Evolutionary conservation across 2,329 filamentous ascomycete genomes (phyloP).

Genomic region (Chalara sp.): DNA sequence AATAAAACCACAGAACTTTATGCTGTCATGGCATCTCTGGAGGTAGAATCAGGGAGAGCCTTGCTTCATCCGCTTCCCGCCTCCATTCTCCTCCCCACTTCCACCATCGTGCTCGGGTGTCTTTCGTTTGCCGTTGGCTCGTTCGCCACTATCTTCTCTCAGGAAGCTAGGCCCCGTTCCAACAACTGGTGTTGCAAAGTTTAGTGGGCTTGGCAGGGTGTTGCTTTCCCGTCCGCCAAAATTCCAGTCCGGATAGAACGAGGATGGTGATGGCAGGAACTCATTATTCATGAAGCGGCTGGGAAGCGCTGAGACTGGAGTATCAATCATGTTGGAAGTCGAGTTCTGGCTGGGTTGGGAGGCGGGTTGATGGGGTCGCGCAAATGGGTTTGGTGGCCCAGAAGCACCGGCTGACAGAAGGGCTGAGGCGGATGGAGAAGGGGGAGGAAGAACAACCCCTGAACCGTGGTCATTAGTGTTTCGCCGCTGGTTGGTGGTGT

Average conservation of each 20-base stretch:
- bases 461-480: slow-evolving; percentile 43
- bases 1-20: too few relatives aligned
- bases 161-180: slow-evolving; percentile 57
- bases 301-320: slow-evolving; percentile 89
- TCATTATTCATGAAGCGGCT: slow-evolving; percentile 86
- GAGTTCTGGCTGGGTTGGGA: slow-evolving; percentile 35
- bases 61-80: slow-evolving; percentile 21
- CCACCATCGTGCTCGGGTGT: slow-evolving; percentile 21
- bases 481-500: slow-evolving; percentile 16
- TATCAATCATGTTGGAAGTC: slow-evolving; percentile 50
- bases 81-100: slow-evolving; percentile 11
- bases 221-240: slow-evolving; percentile 67
- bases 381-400: slow-evolving; percentile 93
- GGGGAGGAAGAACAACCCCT: slow-evolving; percentile 80
- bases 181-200: slow-evolving; percentile 77
- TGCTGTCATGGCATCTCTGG: too few relatives aligned
- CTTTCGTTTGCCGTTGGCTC: slow-evolving; percentile 22
- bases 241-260: slow-evolving; percentile 89
- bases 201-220: slow-evolving; percentile 85
- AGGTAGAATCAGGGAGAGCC: slow-evolving; percentile 3
- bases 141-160: slow-evolving; percentile 41
- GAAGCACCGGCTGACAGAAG: slow-evolving; percentile 85
- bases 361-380: slow-evolving; percentile 68
- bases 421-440: slow-evolving; percentile 74
- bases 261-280: slow-evolving; percentile 82